Evolutionary conservation across 352 stramenopile genomes (phyloP).

Genomic region (Saprolegnia diclina): DNA sequence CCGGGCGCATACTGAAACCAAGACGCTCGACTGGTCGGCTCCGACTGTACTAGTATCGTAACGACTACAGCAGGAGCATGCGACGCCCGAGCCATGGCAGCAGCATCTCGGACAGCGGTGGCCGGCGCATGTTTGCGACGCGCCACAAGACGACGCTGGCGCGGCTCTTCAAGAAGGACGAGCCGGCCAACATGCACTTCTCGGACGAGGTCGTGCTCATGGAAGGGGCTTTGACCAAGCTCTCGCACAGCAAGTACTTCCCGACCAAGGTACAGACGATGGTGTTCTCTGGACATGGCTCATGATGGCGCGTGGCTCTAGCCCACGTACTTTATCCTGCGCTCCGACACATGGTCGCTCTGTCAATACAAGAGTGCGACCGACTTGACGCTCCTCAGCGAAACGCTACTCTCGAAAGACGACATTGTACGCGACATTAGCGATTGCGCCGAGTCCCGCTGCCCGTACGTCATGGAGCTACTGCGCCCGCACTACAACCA

Average conservation of each 20-base stretch:
- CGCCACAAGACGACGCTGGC: constrained; percentile 24
- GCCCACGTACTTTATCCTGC: constrained; percentile 54
- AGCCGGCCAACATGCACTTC: constrained; percentile 11
- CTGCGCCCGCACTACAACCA: constrained; percentile 26
- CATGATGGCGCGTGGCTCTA: not conserved
- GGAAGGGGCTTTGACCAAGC: constrained; percentile 47
- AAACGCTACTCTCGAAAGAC: constrained; percentile 44
- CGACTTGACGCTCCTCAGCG: constrained; percentile 33
- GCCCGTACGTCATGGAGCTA: constrained; percentile 54
- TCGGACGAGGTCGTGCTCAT: constrained; percentile 36
- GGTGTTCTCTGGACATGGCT: not conserved
- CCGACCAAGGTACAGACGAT: constrained; percentile 36
- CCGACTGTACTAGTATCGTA: not conserved
- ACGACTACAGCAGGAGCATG: not conserved
- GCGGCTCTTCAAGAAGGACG: constrained; percentile 16
- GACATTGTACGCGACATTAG: constrained; percentile 54
- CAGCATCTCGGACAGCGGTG: not conserved
- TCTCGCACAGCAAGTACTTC: constrained; percentile 53
- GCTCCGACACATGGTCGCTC: constrained; percentile 35
- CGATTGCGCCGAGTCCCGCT: constrained; percentile 30
- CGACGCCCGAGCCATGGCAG: not conserved
- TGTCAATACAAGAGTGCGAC: constrained; percentile 40
- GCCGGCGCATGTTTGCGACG: constrained; percentile 14
- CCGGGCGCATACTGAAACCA: not conserved
- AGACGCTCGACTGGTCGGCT: not conserved